These are phyloP conservation scores for Diaporthe eres DNA, from an alignment of 2,329 filamentous ascomycete species.

Conservation along the genomic window DNA sequence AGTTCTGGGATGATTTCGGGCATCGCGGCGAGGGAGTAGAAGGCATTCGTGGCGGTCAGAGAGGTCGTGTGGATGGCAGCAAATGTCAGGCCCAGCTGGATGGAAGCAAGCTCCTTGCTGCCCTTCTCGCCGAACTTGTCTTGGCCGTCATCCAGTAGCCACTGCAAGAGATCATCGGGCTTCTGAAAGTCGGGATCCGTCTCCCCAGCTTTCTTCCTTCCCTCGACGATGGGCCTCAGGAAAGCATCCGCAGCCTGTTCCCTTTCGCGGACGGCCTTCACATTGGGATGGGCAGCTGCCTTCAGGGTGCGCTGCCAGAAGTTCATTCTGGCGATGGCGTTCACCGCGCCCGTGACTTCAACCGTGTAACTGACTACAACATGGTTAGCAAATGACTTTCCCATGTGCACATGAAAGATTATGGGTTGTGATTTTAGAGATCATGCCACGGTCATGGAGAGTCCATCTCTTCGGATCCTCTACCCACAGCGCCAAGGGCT, in stretches of 20 bases:
- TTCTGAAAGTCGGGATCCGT: slow-evolving; percentile 46
- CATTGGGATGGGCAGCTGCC: slow-evolving; percentile 51
- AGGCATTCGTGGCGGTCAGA: slow-evolving; percentile 59
- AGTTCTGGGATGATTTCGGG: slow-evolving; percentile 66
- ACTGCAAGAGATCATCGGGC: slow-evolving; percentile 64
- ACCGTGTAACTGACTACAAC: slow-evolving; percentile 58
- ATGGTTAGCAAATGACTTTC: neutral
- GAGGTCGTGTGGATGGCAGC: slow-evolving; percentile 68
- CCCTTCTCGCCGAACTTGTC: slow-evolving; percentile 51
- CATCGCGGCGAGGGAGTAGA: slow-evolving; percentile 66
- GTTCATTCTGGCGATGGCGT: slow-evolving; percentile 47
- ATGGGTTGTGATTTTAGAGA: neutral
- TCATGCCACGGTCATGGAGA: neutral
- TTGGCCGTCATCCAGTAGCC: slow-evolving; percentile 57
- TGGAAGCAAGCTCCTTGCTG: slow-evolving; percentile 55
- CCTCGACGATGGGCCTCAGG: slow-evolving; percentile 53
- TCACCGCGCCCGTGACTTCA: slow-evolving; percentile 55
- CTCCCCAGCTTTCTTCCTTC: slow-evolving; percentile 47
- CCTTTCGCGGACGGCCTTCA: slow-evolving; percentile 52
- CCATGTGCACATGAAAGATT: neutral
- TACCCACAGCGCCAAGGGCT: neutral
- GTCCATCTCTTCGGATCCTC: neutral
- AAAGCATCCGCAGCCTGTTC: slow-evolving; percentile 52
- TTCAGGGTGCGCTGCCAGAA: slow-evolving; percentile 53
- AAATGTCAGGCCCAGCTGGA: slow-evolving; percentile 61